A percentile compares a stretch with the other conserved stretches of the same genome.
Conservation (phyloP, 2,329 filamentous ascomycete genomes). For the Lomentospora prolificans region DNA sequence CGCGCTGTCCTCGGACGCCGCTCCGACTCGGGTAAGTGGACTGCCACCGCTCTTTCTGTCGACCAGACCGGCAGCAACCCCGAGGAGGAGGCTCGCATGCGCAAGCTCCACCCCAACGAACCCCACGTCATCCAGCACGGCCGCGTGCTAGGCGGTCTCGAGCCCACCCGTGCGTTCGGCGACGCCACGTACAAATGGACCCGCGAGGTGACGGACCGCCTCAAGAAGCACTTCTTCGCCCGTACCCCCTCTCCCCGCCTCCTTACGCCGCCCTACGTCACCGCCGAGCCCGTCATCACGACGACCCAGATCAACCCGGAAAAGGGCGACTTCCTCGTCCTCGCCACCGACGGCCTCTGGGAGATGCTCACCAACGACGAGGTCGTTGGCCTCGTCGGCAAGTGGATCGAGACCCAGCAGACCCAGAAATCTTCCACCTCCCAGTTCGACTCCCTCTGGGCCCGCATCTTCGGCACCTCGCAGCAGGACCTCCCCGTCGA, state of each 20-base stretch:
- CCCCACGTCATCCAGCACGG: slow-evolving; percentile 80
- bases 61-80: slow-evolving; percentile 90
- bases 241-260: slow-evolving; percentile 66
- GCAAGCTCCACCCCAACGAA: slow-evolving; percentile 80
- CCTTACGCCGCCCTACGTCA: slow-evolving; percentile 92
- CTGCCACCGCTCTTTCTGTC: slow-evolving; percentile 75
- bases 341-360: slow-evolving; percentile 96
- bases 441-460: slow-evolving; percentile 59
- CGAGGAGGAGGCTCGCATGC: slow-evolving; percentile 73
- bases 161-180: slow-evolving; percentile 89
- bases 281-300: slow-evolving; percentile 87
- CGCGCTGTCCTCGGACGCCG: slow-evolving; percentile 83
- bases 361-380: slow-evolving; percentile 99
- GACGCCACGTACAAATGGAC: slow-evolving; percentile 98
- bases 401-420: slow-evolving; percentile 86
- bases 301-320: slow-evolving; percentile 85
- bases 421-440: slow-evolving; percentile 60
- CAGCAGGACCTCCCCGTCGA: slow-evolving; percentile 64
- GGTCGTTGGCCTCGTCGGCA: slow-evolving; percentile 88
- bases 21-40: slow-evolving; percentile 76
- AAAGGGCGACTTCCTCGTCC: slow-evolving; percentile 87
- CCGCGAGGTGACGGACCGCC: slow-evolving; percentile 68
- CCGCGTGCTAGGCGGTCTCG: slow-evolving; percentile 80
- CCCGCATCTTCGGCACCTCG: slow-evolving; percentile 38
- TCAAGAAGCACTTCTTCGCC: slow-evolving; percentile 82